A percentile compares a stretch with the other conserved stretches of the same genome.
phyloP scores from a whole-genome alignment of 2,329 filamentous ascomycete species.

The Microcyclospora tardicrescens region DNA sequence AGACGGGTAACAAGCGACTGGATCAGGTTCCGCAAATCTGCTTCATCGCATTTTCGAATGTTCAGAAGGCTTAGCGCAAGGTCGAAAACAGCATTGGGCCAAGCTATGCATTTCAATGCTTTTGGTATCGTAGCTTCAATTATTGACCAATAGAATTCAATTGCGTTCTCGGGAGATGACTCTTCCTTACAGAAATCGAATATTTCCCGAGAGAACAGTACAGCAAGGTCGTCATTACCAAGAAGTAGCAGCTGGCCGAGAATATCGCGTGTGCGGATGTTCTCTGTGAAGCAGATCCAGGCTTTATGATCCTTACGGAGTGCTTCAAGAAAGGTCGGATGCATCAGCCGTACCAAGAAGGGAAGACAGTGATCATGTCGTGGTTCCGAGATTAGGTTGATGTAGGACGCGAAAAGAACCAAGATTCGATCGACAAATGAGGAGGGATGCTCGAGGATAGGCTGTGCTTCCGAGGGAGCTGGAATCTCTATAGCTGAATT shows the following conservation, averaged over 20 bases:
- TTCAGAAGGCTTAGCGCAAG: slow-evolving; percentile 9
- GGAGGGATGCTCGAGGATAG: no score
- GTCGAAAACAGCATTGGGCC: slow-evolving; percentile 11
- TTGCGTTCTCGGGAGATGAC: slow-evolving; percentile 4
- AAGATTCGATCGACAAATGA: no score
- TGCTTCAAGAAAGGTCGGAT: no score
- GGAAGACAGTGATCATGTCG: no score
- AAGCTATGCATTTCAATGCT: slow-evolving; percentile 6
- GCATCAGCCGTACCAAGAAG: no score
- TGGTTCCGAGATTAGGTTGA: no score
- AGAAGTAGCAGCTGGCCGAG: slow-evolving; percentile 20
- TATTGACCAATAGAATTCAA: slow-evolving; percentile 12
- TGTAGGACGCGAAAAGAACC: no score
- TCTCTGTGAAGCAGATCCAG: slow-evolving; percentile 11
- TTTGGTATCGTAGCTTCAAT: slow-evolving; percentile 10
- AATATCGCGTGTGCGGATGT: slow-evolving; percentile 21
- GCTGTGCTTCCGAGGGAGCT: no score
- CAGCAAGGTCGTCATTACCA: slow-evolving; percentile 3
- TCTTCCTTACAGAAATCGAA: slow-evolving; percentile 13
- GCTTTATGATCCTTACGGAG: slow-evolving; percentile 11
- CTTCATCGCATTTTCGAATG: slow-evolving; percentile 8
- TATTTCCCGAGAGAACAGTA: slow-evolving; percentile 4
- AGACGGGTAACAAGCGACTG: slow-evolving; percentile 7
- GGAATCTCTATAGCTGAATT: no score
- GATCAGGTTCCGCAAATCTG: slow-evolving; percentile 10